Conservation (phyloP, 768 basidiomycete genomes). For the Lactarius deliciosus region DNA sequence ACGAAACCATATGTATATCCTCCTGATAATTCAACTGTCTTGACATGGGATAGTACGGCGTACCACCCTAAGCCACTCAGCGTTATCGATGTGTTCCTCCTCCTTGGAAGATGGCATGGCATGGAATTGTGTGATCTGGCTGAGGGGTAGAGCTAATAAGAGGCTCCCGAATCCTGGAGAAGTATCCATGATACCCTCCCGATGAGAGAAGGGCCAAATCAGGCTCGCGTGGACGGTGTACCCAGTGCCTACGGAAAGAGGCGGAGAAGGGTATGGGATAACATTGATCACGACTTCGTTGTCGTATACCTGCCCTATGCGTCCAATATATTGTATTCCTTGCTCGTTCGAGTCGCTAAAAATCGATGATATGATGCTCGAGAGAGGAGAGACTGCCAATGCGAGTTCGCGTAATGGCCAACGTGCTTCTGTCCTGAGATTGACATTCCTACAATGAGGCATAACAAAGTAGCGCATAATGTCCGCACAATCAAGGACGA, state of each 20-base stretch:
- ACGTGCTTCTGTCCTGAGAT: not conserved
- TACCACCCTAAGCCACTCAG: slow-evolving; percentile 20
- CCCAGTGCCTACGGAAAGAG: not conserved
- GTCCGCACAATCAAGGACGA: slow-evolving; percentile 21
- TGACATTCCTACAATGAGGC: slow-evolving; percentile 14
- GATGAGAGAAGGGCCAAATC: not conserved
- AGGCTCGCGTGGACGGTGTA: not conserved
- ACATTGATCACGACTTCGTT: not conserved
- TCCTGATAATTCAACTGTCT: slow-evolving; percentile 9
- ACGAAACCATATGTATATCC: slow-evolving; percentile 12
- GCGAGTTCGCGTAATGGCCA: slow-evolving; percentile 9
- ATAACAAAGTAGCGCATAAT: slow-evolving; percentile 12
- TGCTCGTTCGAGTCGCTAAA: slow-evolving; percentile 12
- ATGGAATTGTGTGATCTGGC: slow-evolving; percentile 3
- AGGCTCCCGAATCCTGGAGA: slow-evolving; percentile 10
- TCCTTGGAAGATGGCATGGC: not conserved
- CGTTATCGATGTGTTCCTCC: not conserved
- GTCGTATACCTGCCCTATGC: not conserved
- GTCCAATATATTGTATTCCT: slow-evolving; percentile 8
- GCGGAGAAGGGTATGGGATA: no score
- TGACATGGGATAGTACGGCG: slow-evolving; percentile 13
- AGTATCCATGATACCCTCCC: not conserved
- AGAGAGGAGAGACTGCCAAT: slow-evolving; percentile 12
- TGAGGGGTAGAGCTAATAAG: slow-evolving; percentile 10
- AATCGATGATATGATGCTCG: slow-evolving; percentile 15